phyloP scores from a whole-genome alignment of 768 basidiomycete species.

The Pleurotus tuoliensis region DNA sequence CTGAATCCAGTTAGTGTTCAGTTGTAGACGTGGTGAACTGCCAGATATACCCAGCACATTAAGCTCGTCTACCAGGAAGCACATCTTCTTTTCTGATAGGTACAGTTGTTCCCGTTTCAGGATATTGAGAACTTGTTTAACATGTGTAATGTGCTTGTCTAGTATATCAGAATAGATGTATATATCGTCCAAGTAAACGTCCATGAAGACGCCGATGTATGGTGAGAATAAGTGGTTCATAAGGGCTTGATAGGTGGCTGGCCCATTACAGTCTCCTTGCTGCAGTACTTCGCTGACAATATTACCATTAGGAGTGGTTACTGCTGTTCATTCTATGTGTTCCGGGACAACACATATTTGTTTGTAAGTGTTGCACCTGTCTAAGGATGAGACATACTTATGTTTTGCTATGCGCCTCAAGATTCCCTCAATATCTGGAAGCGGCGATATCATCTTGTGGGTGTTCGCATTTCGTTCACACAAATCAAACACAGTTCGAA shows the following conservation, averaged over 20 bases:
- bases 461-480: constrained; percentile 36
- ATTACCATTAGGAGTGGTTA: constrained; percentile 25
- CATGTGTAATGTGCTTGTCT: constrained; percentile 26
- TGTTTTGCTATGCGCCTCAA: constrained; percentile 22
- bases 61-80: constrained; percentile 8
- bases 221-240: constrained; percentile 30
- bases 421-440: constrained; percentile 39
- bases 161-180: constrained; percentile 29
- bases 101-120: constrained; percentile 23
- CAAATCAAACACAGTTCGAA: constrained; percentile 33
- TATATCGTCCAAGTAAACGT: constrained; percentile 32
- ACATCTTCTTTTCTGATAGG: constrained; percentile 23
- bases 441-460: constrained; percentile 25
- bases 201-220: constrained; percentile 22
- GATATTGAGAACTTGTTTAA: constrained; percentile 21
- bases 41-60: too few species aligned
- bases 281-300: constrained; percentile 26
- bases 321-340: constrained; percentile 17
- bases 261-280: constrained; percentile 24
- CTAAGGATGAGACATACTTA: constrained; percentile 27
- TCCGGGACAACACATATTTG: constrained; percentile 25
- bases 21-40: too few species aligned
- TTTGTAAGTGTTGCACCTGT: constrained; percentile 37
- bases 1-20: too few species aligned
- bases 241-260: constrained; percentile 32